Base-by-base conservation (phyloP, 179 eudicot genomes). In the Nepenthes alata region DNA sequence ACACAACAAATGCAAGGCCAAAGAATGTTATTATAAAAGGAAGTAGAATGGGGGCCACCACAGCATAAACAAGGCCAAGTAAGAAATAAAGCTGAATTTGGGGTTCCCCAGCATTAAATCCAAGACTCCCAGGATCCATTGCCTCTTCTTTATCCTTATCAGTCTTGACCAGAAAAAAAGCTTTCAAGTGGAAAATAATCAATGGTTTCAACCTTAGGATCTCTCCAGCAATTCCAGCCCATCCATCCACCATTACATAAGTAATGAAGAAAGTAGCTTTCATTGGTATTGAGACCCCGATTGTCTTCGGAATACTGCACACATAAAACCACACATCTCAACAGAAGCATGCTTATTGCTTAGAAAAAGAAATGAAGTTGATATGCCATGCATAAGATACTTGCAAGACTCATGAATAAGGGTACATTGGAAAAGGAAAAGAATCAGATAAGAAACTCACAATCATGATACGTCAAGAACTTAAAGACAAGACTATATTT, bases 201-300 rank as follows among this genome's bases (percentile, higher is more conserved):
- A 78, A 59, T 9, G 83, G 77, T 58, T 61, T 70, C 57, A 78
- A 12, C 66, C 79, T 70, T 36, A 78, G 68, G 55, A 78, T 72
- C 61, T 78, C 83, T n/a, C 67, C 73, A 14, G 82, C 80, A 54
- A 75, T 68, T 64, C 83, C 70, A 34, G 83, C 83, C 80, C 82
- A 75, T 47, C 83, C 83, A 67, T 78, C 83, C 14, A 75, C 79
- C 83, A 78, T 78, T 47, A 70, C 37, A 48, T 69, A 78, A 44
- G 83, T 78, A 41, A 78, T 78, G 61, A 78, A 78, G 62, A 78
- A 78, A 7, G 80, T 78, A 11, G 77, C 83, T 65, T 78, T 78
- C 83, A 78, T 75, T 41, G 83, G 83, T 57, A 78, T 78, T 53
- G 83, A 75, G 3, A 16, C 73, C 47, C 83, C 83, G 49, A 78